Percentiles rank a stretch among this genome's conserved stretches.
Conservation (phyloP, 148 eudicot genomes). For the Fagopyrum esculentum region DNA sequence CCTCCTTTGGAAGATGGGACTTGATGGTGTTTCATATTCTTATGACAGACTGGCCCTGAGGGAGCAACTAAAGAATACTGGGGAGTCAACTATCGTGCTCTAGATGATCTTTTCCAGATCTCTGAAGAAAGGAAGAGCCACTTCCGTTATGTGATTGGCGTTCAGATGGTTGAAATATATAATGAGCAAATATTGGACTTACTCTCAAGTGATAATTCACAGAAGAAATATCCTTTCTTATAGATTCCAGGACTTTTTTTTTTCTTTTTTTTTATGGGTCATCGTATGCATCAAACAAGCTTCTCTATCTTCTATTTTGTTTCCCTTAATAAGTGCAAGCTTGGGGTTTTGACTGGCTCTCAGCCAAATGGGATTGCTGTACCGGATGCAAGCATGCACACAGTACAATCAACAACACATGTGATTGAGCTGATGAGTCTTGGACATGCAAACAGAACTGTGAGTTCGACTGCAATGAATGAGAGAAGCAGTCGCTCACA, state of each 20-base stretch:
- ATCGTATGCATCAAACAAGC: not conserved
- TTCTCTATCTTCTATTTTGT: not conserved
- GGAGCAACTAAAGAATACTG: slow-evolving; percentile 11
- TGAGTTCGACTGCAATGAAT: slow-evolving; percentile 57
- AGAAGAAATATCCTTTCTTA: slow-evolving; percentile 15
- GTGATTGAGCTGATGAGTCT: slow-evolving; percentile 54
- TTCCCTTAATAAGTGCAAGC: slow-evolving; percentile 51
- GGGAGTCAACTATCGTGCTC: slow-evolving; percentile 16
- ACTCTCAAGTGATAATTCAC: slow-evolving; percentile 2
- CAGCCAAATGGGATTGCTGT: slow-evolving; percentile 61
- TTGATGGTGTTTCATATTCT: not conserved
- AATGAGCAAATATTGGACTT: slow-evolving; percentile 14
- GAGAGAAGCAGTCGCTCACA: slow-evolving; percentile 83
- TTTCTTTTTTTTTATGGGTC: not conserved
- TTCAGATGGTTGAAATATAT: slow-evolving; percentile 15
- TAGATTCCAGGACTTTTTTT: not conserved
- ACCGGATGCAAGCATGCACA: slow-evolving; percentile 64
- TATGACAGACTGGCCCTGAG: slow-evolving; percentile 8
- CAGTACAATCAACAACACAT: slow-evolving; percentile 46
- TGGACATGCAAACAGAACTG: slow-evolving; percentile 53
- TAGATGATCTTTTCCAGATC: slow-evolving; percentile 16
- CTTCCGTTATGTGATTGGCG: slow-evolving; percentile 4
- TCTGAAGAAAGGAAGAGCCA: slow-evolving; percentile 11
- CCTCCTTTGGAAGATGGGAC: not conserved
- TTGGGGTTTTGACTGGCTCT: slow-evolving; percentile 46